Percentiles rank a stretch among this genome's conserved stretches.
Conservation (phyloP, 495 filamentous ascomycete species). For the Tuber microsphaerosporum region DNA sequence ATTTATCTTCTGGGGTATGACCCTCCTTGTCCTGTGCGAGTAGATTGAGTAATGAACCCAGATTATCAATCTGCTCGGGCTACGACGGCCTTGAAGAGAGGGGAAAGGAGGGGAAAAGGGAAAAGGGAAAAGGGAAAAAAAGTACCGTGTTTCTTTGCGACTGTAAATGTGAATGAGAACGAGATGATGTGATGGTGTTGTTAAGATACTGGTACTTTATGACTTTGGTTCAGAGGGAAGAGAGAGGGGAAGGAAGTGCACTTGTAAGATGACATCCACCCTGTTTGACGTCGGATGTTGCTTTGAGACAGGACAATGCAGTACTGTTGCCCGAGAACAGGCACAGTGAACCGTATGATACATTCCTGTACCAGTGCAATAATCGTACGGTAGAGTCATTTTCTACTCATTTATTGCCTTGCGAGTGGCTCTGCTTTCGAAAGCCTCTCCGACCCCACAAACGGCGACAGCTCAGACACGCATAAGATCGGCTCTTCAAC, state of each 20-base stretch:
- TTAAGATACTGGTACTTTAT: background rate
- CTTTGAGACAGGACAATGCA: background rate
- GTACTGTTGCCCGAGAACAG: background rate
- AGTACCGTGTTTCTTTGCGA: background rate
- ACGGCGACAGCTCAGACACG: background rate
- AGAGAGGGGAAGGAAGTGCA: background rate
- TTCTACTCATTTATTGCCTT: background rate
- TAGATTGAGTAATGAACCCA: background rate
- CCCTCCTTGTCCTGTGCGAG: background rate
- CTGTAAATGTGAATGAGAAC: background rate
- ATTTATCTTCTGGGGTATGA: background rate
- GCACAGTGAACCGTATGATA: background rate
- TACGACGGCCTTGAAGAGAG: background rate
- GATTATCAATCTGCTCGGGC: background rate
- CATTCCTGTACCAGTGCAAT: background rate
- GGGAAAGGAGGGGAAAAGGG: background rate
- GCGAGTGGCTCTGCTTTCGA: background rate
- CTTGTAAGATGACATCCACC: background rate
- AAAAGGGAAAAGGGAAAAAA: background rate
- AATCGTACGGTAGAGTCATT: background rate
- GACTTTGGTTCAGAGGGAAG: background rate
- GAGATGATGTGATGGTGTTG: background rate
- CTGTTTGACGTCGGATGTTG: background rate
- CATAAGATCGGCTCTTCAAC: background rate
- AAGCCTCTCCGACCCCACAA: background rate